A percentile compares a stretch with the other conserved stretches of the same genome.
These are phyloP conservation scores for Lonicera japonica DNA, from an alignment of 129 eudicot species.

Conservation along the genomic window DNA sequence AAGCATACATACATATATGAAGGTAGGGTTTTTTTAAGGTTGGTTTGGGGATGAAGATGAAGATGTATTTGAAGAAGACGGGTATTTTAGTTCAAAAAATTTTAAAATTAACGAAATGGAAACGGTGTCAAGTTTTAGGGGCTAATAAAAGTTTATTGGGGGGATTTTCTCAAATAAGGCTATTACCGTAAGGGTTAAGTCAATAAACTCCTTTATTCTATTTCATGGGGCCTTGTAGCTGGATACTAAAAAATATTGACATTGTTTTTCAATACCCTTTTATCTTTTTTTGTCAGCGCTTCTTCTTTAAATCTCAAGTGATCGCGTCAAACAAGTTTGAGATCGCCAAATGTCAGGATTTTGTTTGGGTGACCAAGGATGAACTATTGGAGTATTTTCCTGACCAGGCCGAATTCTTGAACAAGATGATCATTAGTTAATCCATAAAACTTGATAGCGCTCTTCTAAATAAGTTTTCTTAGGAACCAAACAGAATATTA, in stretches of 20 bases:
- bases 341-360: constrained; percentile 63
- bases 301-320: constrained; percentile 92
- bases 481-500: background rate
- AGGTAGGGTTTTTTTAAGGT: too few relatives aligned
- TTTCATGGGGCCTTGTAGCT: background rate
- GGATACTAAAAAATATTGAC: background rate
- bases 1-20: too few relatives aligned
- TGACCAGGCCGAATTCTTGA: constrained; percentile 64
- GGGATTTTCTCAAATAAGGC: too few relatives aligned
- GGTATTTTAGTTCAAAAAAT: too few relatives aligned
- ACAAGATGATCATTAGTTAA: constrained; percentile 80
- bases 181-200: too few relatives aligned
- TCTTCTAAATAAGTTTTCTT: background rate
- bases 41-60: too few relatives aligned
- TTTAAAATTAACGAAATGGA: too few relatives aligned
- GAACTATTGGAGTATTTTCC: constrained; percentile 84
- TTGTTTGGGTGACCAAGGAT: constrained; percentile 83
- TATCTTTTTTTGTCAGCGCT: constrained; percentile 38
- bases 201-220: too few relatives aligned
- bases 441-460: background rate
- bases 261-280: background rate
- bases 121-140: too few relatives aligned
- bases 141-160: too few relatives aligned
- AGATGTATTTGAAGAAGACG: too few relatives aligned
- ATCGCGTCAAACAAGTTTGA: constrained; percentile 54